A percentile compares a stretch with the other conserved stretches of the same genome.
These are phyloP conservation scores for Boletus nobilissimus DNA, from an alignment of 1,284 basidiomycete species.

Conservation along the genomic window DNA sequence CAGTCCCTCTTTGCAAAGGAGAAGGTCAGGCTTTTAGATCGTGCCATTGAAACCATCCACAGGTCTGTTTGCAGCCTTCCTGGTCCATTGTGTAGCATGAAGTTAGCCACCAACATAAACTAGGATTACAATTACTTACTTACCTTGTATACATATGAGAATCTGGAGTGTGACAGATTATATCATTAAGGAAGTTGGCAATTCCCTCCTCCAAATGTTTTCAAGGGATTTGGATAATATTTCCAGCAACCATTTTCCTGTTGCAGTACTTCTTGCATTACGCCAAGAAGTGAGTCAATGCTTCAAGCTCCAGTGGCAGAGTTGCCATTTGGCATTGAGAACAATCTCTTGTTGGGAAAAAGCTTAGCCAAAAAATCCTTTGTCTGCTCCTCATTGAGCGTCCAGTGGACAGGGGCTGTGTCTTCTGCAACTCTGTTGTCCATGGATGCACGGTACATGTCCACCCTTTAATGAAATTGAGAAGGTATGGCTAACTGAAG, in stretches of 20 bases:
- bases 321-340: background rate
- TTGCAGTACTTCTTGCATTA: no score
- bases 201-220: no score
- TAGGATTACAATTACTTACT: background rate
- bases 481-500: background rate
- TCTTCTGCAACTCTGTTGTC: no score
- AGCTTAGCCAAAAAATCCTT: background rate
- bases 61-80: background rate
- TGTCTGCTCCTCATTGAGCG: no score
- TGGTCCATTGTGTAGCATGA: background rate
- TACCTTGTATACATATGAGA: background rate
- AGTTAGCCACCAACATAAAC: background rate
- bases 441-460: no score
- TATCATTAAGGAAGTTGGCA: no score
- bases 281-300: no score
- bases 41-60: background rate
- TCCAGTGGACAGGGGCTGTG: no score
- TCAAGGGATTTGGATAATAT: background rate
- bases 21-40: background rate
- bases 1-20: background rate
- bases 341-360: background rate
- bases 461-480: no score
- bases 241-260: no score
- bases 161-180: background rate
- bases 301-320: no score